These are phyloP conservation scores for Fraxinus floribunda DNA, from an alignment of 305 asterid species.

Conservation along the genomic window DNA sequence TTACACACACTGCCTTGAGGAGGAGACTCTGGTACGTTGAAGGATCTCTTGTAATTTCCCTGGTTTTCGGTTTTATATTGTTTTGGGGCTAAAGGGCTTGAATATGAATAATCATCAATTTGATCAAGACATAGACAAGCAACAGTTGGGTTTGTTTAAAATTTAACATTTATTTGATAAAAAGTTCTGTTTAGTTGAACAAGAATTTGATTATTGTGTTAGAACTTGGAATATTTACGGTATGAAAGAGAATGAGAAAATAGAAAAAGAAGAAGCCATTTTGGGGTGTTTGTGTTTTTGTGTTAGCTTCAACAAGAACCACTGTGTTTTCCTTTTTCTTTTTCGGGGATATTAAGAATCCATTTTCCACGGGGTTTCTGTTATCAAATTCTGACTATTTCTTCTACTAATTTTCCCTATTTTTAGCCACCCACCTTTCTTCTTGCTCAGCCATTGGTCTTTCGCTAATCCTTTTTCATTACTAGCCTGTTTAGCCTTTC, in stretches of 20 bases:
- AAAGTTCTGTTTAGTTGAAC: not conserved
- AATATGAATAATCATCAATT: not conserved
- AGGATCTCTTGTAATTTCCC: not conserved
- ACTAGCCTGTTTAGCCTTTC: constrained; percentile 12
- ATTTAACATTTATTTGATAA: not conserved
- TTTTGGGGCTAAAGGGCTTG: not conserved
- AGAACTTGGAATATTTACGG: not conserved
- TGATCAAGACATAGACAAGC: not conserved
- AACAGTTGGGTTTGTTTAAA: not conserved
- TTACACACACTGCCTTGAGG: not conserved
- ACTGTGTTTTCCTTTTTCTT: not conserved
- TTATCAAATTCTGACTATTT: constrained; percentile 33
- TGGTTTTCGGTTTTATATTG: not conserved
- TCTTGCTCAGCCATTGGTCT: constrained; percentile 22
- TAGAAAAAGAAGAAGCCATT: not conserved
- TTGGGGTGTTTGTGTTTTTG: not conserved
- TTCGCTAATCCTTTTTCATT: constrained; percentile 20
- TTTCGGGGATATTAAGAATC: not conserved
- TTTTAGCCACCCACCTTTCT: constrained; percentile 25
- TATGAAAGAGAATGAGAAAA: not conserved
- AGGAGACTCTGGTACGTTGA: not conserved
- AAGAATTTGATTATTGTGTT: not conserved
- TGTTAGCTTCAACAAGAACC: not conserved
- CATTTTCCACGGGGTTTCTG: constrained; percentile 38
- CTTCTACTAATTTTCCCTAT: constrained; percentile 11